Conservation (phyloP, 139 green algal genomes). For the Spirogloea muscicola region DNA sequence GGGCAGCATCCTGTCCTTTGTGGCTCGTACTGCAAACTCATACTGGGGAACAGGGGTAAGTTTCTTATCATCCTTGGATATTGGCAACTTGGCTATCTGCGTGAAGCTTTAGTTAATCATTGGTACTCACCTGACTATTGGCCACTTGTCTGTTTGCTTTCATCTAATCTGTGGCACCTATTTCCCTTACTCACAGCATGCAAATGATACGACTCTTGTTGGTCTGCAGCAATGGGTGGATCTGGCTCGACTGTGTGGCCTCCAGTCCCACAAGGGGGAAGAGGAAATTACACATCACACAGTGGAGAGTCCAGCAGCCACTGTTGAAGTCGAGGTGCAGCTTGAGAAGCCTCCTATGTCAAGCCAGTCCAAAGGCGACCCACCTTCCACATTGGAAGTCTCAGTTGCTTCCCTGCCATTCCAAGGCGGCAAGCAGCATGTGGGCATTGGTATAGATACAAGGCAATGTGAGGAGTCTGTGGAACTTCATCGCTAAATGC, state of each 20-base stretch:
- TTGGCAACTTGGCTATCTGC: not conserved
- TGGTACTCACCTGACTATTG: not conserved
- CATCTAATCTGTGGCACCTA: not conserved
- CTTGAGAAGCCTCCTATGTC: no score
- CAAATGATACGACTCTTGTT: not conserved
- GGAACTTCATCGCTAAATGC: no score
- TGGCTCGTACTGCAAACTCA: conserved; percentile 31
- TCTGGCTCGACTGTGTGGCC: conserved; percentile 1
- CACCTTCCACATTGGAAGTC: no score
- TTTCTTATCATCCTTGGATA: not conserved
- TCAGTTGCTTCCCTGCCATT: no score
- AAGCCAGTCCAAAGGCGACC: no score
- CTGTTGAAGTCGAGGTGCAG: no score
- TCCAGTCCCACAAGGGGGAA: conserved; percentile 24
- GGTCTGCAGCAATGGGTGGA: conserved; percentile 40
- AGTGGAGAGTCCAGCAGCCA: no score
- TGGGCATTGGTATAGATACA: no score
- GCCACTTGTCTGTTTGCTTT: not conserved
- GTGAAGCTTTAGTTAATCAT: not conserved
- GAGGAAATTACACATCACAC: no score
- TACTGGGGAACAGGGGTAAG: conserved; percentile 36
- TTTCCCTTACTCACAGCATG: not conserved
- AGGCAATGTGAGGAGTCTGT: no score
- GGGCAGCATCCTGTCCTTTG: conserved; percentile 14
- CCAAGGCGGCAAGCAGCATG: no score